Evolutionary conservation across 768 basidiomycete genomes (phyloP).

Genomic region (Podaxis sp.): DNA sequence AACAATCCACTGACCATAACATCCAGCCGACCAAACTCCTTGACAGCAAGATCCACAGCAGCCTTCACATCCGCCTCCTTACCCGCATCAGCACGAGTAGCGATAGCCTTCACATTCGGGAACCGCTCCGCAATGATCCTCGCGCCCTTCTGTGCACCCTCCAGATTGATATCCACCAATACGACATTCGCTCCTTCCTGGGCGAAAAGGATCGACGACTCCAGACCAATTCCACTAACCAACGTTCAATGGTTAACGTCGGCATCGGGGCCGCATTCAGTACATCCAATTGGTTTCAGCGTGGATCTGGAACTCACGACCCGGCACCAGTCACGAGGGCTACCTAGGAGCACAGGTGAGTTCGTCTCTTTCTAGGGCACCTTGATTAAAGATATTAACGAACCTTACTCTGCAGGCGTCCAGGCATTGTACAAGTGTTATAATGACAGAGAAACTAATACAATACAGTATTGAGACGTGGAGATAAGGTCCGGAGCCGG

Average conservation of each 20-base stretch:
- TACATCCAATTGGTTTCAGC: constrained; percentile 13
- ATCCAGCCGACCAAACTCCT: constrained; percentile 90
- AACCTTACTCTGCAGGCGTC: constrained; percentile 69
- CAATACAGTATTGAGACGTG: not conserved
- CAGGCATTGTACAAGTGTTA: constrained; percentile 43
- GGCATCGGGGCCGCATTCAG: constrained; percentile 16
- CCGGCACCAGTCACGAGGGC: constrained; percentile 88
- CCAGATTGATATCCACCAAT: constrained; percentile 83
- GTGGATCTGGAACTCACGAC: constrained; percentile 53
- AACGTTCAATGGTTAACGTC: constrained; percentile 2
- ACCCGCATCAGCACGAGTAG: constrained; percentile 82
- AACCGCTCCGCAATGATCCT: constrained; percentile 60
- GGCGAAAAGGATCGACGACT: constrained; percentile 94
- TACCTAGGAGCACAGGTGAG: constrained; percentile 37
- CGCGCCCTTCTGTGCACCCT: constrained; percentile 67
- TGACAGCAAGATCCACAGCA: constrained; percentile 75
- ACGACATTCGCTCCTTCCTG: constrained; percentile 91
- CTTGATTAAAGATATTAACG: constrained; percentile 3
- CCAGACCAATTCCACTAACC: constrained; percentile 89
- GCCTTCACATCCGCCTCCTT: constrained; percentile 85
- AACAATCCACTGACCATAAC: constrained; percentile 66
- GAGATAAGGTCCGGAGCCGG: constrained; percentile 11
- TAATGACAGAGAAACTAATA: not conserved
- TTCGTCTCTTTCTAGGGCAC: not conserved
- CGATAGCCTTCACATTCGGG: constrained; percentile 67